Percentiles rank a stretch among this genome's conserved stretches.
phyloP scores from a whole-genome alignment of 306 rosid genomes.

The Fragaria nilgerrensis region DNA sequence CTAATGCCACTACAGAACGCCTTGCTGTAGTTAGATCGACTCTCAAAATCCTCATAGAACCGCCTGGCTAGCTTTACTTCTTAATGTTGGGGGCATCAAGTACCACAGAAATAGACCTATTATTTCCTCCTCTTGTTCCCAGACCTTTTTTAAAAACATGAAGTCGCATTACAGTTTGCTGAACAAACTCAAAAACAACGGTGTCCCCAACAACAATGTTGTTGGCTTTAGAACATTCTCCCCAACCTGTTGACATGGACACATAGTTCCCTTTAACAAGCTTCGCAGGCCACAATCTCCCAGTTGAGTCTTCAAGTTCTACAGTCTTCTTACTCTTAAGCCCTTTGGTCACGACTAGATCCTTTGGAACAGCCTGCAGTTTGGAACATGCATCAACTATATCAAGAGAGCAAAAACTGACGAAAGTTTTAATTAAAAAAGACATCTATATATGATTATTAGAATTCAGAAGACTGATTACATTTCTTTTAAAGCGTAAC shows the following conservation, averaged over 20 bases:
- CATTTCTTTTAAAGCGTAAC: neutral
- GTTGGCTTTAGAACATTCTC: conserved; percentile 5
- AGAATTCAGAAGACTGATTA: neutral
- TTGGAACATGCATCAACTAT: neutral
- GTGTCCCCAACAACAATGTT: neutral
- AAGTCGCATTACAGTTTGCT: neutral
- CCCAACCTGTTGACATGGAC: neutral
- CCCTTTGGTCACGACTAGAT: neutral
- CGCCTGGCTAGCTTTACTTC: neutral
- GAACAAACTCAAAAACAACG: conserved; percentile 2
- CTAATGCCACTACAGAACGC: neutral
- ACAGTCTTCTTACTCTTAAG: neutral
- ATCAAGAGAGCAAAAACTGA: neutral
- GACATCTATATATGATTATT: neutral
- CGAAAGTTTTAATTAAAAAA: neutral
- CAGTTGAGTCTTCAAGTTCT: conserved; percentile 1
- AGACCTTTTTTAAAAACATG: neutral
- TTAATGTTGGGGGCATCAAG: neutral
- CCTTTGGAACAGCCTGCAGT: conserved; percentile 1
- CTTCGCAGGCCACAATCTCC: conserved; percentile 6
- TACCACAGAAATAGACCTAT: neutral
- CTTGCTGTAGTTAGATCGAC: neutral
- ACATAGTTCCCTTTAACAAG: neutral
- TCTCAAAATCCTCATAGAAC: neutral
- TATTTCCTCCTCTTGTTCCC: neutral